Conservation (phyloP, 2,329 filamentous ascomycete genomes). For the Acephala macrosclerotiorum region DNA sequence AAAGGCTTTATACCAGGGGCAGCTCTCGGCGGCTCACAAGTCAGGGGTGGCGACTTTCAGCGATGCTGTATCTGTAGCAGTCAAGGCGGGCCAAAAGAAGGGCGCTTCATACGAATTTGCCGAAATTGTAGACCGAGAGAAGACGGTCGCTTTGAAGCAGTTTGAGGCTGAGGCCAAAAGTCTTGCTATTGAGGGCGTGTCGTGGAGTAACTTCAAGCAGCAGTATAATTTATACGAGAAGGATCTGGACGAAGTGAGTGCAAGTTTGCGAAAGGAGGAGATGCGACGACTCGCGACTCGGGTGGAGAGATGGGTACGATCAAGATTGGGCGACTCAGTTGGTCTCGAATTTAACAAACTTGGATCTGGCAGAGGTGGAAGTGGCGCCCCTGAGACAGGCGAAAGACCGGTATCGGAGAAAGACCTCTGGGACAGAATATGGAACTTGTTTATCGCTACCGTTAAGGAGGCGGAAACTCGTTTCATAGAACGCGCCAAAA, state of each 20-base stretch:
- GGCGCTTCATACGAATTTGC: constrained; percentile 93
- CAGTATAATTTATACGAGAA: constrained; percentile 84
- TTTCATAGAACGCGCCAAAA: constrained; percentile 88
- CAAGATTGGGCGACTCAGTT: constrained; percentile 84
- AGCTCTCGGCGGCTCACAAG: constrained; percentile 89
- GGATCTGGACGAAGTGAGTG: constrained; percentile 89
- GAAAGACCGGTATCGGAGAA: constrained; percentile 79
- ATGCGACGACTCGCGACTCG: constrained; percentile 91
- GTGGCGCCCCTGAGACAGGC: constrained; percentile 79
- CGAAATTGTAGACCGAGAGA: constrained; percentile 87
- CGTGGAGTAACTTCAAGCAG: constrained; percentile 88
- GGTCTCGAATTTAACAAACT: constrained; percentile 96
- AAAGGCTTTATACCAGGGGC: constrained; percentile 87
- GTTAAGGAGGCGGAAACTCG: constrained; percentile 85
- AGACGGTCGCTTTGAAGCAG: constrained; percentile 74
- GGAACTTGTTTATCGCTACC: constrained; percentile 82
- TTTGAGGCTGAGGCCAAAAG: constrained; percentile 81
- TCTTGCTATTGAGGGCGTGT: constrained; percentile 77
- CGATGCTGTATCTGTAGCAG: constrained; percentile 83
- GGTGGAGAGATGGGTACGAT: constrained; percentile 93
- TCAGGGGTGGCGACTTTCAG: constrained; percentile 83
- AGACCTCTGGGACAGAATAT: constrained; percentile 95
- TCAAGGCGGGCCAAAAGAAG: constrained; percentile 93
- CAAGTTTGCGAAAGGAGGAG: constrained; percentile 87
- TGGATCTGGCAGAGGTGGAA: constrained; percentile 84